Conservation (phyloP, 768 basidiomycete genomes). For the Suillus discolor region DNA sequence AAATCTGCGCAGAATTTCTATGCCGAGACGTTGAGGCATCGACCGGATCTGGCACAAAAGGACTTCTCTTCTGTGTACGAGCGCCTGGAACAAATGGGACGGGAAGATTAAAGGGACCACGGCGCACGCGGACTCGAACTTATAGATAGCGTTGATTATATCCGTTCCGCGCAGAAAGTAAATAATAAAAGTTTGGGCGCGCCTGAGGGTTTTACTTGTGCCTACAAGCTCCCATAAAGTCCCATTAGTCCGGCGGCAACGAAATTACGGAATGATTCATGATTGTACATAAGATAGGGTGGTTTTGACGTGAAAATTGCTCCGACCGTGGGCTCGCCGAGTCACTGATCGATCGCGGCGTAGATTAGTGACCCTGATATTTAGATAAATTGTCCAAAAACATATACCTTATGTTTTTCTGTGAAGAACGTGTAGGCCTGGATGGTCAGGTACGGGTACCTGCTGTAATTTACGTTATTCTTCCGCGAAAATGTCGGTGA, state of each 20-base stretch:
- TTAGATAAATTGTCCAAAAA: no score
- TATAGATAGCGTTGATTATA: background rate
- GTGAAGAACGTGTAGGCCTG: background rate
- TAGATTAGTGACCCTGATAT: no score
- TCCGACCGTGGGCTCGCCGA: background rate
- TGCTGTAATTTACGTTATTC: background rate
- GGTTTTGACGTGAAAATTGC: background rate
- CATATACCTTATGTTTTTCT: background rate
- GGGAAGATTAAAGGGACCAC: constrained; percentile 8
- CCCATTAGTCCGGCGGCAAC: background rate
- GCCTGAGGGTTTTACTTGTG: background rate
- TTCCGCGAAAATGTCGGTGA: background rate
- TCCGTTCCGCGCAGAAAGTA: background rate
- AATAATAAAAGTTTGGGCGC: background rate
- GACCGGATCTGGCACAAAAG: constrained; percentile 62
- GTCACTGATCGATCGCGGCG: background rate
- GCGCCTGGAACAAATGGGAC: constrained; percentile 44
- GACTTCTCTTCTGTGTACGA: constrained; percentile 86
- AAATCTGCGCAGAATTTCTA: constrained; percentile 68
- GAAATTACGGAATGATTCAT: background rate
- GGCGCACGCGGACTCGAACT: background rate
- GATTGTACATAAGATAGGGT: background rate
- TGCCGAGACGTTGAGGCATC: constrained; percentile 47
- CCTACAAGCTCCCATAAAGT: background rate
- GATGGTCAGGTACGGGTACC: no score